Evolutionary conservation across 495 filamentous ascomycete species (phyloP), one percentile per base, ranked within the genome.

Genomic region (Penicillium paradoxum): DNA sequence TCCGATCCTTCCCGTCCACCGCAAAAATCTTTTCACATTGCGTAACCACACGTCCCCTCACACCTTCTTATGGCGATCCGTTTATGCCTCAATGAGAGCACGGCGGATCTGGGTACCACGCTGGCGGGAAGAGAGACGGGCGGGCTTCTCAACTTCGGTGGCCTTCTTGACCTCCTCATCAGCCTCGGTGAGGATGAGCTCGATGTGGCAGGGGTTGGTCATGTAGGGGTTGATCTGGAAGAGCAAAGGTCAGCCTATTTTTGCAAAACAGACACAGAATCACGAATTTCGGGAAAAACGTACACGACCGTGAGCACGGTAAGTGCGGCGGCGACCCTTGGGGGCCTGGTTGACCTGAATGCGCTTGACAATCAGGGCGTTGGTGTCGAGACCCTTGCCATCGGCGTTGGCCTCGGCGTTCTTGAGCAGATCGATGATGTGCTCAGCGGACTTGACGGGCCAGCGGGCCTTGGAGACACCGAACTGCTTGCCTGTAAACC

Each of bases 281-380:
- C 11, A 19, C 11, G 29, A 4, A 11, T 49, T 4, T 30, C 9
- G 13, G 21, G 21, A 3, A 45, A 39, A 60, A 87, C 93, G 67
- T 95, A 98, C 93, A 82, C 91, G 88, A 83, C 93, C 93, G 81
- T 99, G 93, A 56, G 95, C 95, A 83, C 93, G 90, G 85, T 97
- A 99, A 66, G 93, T 99, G 67, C 93, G 86, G 75, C 93, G 83
- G 69, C 93, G 83, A 78, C 96, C 90, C 84, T 97, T 97, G 66
- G 93, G 93, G 55, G 93, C 93, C 81, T 99, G 93, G 85, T 97
- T 97, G 80, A 97, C 95, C 79, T 97, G 93, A 78, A 99, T 97
- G 83, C 95, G 93, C 87, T 95, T 95, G 74, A 99, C 88, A 67
- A 96, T 78, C 58, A 99, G 82, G 80, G 91, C 95, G 79, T 84